Evolutionary conservation across 805 yeast genomes (phyloP), one percentile per base, ranked within the genome.

Genomic region (Wickerhamiella nectarea): DNA sequence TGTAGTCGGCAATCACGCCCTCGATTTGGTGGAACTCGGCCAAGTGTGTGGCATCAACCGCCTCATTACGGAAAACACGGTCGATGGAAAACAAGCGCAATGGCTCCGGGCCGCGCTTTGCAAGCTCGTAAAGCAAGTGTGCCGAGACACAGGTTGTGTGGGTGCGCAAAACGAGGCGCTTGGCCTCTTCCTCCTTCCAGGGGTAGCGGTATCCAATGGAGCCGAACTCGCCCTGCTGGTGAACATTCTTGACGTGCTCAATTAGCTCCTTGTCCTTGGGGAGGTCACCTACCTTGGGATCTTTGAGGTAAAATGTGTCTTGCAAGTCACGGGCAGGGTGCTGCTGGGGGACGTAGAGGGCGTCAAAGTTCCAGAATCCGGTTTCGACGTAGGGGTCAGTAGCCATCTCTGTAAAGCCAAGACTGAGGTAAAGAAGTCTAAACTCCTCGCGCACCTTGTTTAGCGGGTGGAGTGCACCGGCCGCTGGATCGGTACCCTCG

Each of bases 11-110:
- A 59, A 91, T 72, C 44, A 91, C 98, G 70, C 99, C 99, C 69
- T 91, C 99, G 50, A 91, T 94, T 69, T 91, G 99, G 67, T 91
- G 97, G 73, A 91, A 91, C 69, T 91, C 99, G 33, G 98, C 98
- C 66, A 91, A 75, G 65, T 91, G 99, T 14, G 99, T 91, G 43
- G 97, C 97, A 63, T 91, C 99, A 42, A 91, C 99, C 22, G 99
- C 97, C 70, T 91, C 99, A 63, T 91, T 91, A 70, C 99, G 84
- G 83, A 91, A 91, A 48, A 91, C 99, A 61, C 96, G 78, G 65
- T 91, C 99, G 57, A 91, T 93, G 39, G 95, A 83, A 70, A 91
- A 91, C 60, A 85, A 72, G 67, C 97, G 77, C 7, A 81, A 73
- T 47, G 97, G 96, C 57, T 76, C 77, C 48, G 95, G 95, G 63